phyloP scores from a whole-genome alignment of 78 protist species.

The Protostelium mycophagum region DNA sequence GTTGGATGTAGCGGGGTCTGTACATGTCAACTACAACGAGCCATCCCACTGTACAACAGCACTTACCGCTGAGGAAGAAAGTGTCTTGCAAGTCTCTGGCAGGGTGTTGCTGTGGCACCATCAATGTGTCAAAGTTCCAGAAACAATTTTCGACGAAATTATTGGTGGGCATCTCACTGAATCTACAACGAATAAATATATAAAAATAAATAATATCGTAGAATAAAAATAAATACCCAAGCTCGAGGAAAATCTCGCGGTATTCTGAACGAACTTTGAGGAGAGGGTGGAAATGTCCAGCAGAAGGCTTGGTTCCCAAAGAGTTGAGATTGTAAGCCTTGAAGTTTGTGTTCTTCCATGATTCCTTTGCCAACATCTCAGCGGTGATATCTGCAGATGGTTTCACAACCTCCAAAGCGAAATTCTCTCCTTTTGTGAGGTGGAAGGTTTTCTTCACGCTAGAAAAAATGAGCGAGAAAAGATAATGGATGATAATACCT shows the following conservation, averaged over 20 bases:
- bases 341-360: conserved; percentile 26
- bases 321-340: conserved; percentile 21
- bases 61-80: conserved; percentile 84
- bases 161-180: conserved; percentile 96
- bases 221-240: conserved; percentile 67
- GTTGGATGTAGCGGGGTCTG: conserved; percentile 38
- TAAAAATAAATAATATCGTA: background rate
- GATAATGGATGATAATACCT: background rate
- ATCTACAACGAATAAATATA: conserved; percentile 14
- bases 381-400: conserved; percentile 63
- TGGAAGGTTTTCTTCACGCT: background rate
- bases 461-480: background rate
- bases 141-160: conserved; percentile 93
- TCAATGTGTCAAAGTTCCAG: conserved; percentile 99
- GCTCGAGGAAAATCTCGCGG: conserved; percentile 92
- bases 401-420: conserved; percentile 10
- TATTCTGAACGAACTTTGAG: conserved; percentile 87
- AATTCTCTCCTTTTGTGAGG: background rate
- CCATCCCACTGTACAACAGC: too few species aligned
- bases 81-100: conserved; percentile 99
- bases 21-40: background rate
- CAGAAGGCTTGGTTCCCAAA: conserved; percentile 20
- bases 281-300: conserved; percentile 94
- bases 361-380: conserved; percentile 39
- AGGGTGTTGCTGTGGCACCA: conserved; percentile 99